Conservation (phyloP, 345 rosid species). For the Sapria himalayana region DNA sequence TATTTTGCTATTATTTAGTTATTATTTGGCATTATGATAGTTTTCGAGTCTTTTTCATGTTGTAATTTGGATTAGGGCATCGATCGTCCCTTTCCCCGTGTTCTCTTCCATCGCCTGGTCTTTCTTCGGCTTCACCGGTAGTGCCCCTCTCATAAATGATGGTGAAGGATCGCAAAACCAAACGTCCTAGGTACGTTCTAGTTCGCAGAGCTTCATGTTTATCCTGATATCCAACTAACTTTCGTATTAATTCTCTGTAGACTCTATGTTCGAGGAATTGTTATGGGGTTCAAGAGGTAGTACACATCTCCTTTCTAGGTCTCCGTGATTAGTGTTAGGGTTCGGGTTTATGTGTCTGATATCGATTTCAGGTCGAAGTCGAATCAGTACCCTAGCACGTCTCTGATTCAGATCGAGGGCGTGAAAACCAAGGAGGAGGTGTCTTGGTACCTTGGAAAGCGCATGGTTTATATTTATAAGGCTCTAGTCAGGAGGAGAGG, state of each 20-base stretch:
- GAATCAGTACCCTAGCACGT: conserved; percentile 65
- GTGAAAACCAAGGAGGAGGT: conserved; percentile 78
- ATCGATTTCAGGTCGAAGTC: conserved; percentile 47
- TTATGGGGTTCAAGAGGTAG: conserved; percentile 83
- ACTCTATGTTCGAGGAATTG: conserved; percentile 66
- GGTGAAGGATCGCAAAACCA: too few species aligned
- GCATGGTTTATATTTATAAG: conserved; percentile 85
- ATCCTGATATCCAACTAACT: too few species aligned
- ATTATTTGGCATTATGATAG: too few species aligned
- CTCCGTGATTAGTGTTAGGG: not conserved
- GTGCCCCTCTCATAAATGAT: too few species aligned
- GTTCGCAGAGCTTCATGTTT: too few species aligned
- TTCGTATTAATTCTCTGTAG: conserved; percentile 15
- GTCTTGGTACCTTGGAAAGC: conserved; percentile 65
- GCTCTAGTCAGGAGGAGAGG: conserved; percentile 77
- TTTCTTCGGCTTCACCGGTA: too few species aligned
- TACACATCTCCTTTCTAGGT: not conserved
- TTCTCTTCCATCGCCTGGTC: too few species aligned
- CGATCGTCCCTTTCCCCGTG: too few species aligned
- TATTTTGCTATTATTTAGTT: too few species aligned
- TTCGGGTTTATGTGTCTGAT: not conserved
- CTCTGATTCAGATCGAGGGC: conserved; percentile 74
- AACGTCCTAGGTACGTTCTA: too few species aligned
- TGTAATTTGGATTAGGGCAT: too few species aligned
- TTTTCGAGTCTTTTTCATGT: too few species aligned